Percentiles rank a stretch among this genome's conserved stretches.
Evolutionary conservation across 768 basidiomycete species (phyloP).

Genomic region (Lactarius evosmus): DNA sequence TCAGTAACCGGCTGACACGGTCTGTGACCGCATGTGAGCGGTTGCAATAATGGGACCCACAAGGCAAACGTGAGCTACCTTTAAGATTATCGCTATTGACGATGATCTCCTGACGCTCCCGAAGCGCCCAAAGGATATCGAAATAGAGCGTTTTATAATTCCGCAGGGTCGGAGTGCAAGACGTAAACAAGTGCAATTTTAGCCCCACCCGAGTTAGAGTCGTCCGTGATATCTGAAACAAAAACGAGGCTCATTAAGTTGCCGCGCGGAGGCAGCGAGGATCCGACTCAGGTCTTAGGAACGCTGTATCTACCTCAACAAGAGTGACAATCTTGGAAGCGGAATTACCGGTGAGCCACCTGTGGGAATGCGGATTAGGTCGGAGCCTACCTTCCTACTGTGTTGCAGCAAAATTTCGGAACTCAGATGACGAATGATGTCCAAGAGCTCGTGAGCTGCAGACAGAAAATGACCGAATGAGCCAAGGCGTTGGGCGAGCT

Average conservation of each 20-base stretch:
- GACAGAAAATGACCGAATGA: slow-evolving; percentile 23
- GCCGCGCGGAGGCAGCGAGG: slow-evolving; percentile 12
- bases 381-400: slow-evolving; percentile 26
- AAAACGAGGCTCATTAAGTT: slow-evolving; percentile 17
- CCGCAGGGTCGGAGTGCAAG: slow-evolving; percentile 21
- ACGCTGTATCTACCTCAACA: slow-evolving; percentile 25
- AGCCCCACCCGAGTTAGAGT: slow-evolving; percentile 26
- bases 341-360: slow-evolving; percentile 16
- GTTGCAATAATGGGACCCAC: not conserved
- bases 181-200: slow-evolving; percentile 25
- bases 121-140: slow-evolving; percentile 27
- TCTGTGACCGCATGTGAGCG: slow-evolving; percentile 19
- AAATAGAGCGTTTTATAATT: slow-evolving; percentile 27
- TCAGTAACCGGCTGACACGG: slow-evolving; percentile 23
- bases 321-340: slow-evolving; percentile 27
- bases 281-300: slow-evolving; percentile 5
- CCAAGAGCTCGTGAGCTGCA: slow-evolving; percentile 27
- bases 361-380: not conserved
- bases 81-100: slow-evolving; percentile 15
- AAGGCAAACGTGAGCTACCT: slow-evolving; percentile 23
- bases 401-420: slow-evolving; percentile 25
- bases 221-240: slow-evolving; percentile 27
- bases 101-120: slow-evolving; percentile 22
- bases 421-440: slow-evolving; percentile 20
- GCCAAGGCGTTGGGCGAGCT: slow-evolving; percentile 25